Base-by-base conservation (phyloP, 1,284 basidiomycete species). In the Rhodofomes roseus region DNA sequence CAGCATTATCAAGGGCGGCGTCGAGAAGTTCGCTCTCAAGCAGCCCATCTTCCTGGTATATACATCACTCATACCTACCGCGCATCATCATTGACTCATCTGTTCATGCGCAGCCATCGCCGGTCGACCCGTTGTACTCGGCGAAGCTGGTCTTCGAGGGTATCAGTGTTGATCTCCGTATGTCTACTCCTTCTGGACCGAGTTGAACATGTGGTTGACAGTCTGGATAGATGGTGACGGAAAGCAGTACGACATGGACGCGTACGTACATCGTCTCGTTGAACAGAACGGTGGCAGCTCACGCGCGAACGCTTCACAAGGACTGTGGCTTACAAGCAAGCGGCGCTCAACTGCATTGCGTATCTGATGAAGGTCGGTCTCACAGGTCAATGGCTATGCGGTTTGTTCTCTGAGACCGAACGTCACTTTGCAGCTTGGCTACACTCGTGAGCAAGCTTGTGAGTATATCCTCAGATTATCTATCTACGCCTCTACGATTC, bases 321-420 rank as follows among this genome's bases (percentile, higher is more conserved):
- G 0, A 85, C 88, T 18, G 86, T 89, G 7, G 89, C 89, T 2
- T 92, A 89, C 71, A 90, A 91, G 69, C 88, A 90, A 69, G 91
- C 91, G 6, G 87, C 89, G 0, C 74, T 90, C 56, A 90, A 90
- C 63, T 82, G 86, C 6, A 92, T 93, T 62, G 80, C 82, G 2
- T 93, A 93, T 70, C 75, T 93, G 43, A 77, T 85, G 77, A 92
- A 92, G 79, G 86, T 84, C 58, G 22, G 65, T 52, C 4, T 29
- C 25, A 40, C 18, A 4, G 22, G 29, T 44, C 16, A 43, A 63
- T 36, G 48, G 18, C 9, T 14, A n/a, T 11, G 31, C 4, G 31
- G n/a, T 36, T 6, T 59, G 34, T 12, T 36, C 34, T 52, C 55
- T 36, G 27, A 14, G n/a, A 37, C 18, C 29, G 36, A 44, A 50